Evolutionary conservation across 1,284 basidiomycete genomes (phyloP).

Genomic region (Erythrobasidium hasegawianum): DNA sequence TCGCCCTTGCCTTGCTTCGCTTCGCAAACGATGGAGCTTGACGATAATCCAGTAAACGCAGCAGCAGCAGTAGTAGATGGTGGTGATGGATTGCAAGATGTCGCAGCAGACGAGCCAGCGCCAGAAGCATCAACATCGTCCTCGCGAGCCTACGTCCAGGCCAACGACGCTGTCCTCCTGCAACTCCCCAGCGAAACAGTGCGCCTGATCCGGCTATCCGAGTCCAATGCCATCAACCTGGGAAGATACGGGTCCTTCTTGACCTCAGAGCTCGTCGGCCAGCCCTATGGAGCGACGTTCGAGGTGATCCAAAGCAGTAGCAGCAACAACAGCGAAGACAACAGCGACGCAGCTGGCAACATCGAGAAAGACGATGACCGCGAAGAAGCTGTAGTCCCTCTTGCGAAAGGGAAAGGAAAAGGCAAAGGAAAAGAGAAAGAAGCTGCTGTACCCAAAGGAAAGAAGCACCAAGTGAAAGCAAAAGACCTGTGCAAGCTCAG

Average conservation of each 20-base stretch:
- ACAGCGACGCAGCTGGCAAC: background rate
- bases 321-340: conserved; percentile 7
- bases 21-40: too few relatives aligned
- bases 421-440: too few relatives aligned
- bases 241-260: conserved; percentile 70
- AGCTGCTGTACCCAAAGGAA: background rate
- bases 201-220: conserved; percentile 60
- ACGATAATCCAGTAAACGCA: too few relatives aligned
- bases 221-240: conserved; percentile 62
- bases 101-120: too few relatives aligned
- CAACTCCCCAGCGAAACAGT: conserved; percentile 66
- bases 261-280: conserved; percentile 63
- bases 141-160: conserved; percentile 52
- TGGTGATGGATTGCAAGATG: too few relatives aligned
- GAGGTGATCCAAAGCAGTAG: conserved; percentile 57
- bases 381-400: background rate
- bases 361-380: too few relatives aligned
- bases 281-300: conserved; percentile 71
- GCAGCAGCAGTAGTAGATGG: too few relatives aligned
- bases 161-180: conserved; percentile 63
- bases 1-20: too few relatives aligned
- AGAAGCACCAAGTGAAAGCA: background rate
- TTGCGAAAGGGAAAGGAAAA: background rate
- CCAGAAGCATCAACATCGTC: too few relatives aligned
- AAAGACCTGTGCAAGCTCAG: background rate